Conservation (phyloP, 2,329 filamentous ascomycete species). For the Paecilomyces variotii region DNA sequence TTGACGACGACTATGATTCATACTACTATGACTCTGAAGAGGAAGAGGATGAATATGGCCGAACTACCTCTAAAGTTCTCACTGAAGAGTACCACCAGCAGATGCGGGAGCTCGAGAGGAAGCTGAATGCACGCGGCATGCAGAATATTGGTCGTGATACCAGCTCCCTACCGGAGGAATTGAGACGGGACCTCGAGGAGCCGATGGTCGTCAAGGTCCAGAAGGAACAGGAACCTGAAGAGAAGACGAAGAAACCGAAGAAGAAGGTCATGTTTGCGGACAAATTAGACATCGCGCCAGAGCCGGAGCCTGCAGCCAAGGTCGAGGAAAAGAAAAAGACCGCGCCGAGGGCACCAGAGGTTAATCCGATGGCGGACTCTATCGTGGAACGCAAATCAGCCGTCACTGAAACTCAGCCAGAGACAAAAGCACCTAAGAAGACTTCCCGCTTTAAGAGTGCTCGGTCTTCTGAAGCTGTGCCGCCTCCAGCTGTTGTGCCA, state of each 20-base stretch:
- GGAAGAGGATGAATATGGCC: constrained; percentile 69
- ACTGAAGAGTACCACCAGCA: constrained; percentile 67
- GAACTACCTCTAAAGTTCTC: constrained; percentile 59
- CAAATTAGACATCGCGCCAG: constrained; percentile 60
- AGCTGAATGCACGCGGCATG: constrained; percentile 53
- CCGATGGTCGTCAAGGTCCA: constrained; percentile 17
- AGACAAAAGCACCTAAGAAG: constrained; percentile 27
- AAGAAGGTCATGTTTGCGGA: constrained; percentile 80
- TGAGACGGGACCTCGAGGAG: constrained; percentile 22
- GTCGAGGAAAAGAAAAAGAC: constrained; percentile 16
- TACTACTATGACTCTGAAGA: constrained; percentile 46
- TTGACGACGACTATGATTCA: constrained; percentile 49
- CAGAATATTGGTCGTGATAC: constrained; percentile 49
- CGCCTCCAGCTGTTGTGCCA: neutral
- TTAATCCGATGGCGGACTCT: constrained; percentile 31
- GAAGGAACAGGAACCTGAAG: constrained; percentile 4
- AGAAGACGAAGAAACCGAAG: constrained; percentile 22
- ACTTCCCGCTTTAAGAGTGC: constrained; percentile 38
- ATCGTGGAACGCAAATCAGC: constrained; percentile 35
- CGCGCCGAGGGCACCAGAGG: constrained; percentile 18
- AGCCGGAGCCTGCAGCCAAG: constrained; percentile 26
- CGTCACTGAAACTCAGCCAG: constrained; percentile 8
- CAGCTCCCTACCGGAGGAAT: constrained; percentile 23
- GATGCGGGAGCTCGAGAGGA: constrained; percentile 80
- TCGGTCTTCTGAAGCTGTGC: constrained; percentile 13